A percentile compares a stretch with the other conserved stretches of the same genome.
Conservation (phyloP, 1,139 yeast species). For the Candida pseudoviswanathii region DNA sequence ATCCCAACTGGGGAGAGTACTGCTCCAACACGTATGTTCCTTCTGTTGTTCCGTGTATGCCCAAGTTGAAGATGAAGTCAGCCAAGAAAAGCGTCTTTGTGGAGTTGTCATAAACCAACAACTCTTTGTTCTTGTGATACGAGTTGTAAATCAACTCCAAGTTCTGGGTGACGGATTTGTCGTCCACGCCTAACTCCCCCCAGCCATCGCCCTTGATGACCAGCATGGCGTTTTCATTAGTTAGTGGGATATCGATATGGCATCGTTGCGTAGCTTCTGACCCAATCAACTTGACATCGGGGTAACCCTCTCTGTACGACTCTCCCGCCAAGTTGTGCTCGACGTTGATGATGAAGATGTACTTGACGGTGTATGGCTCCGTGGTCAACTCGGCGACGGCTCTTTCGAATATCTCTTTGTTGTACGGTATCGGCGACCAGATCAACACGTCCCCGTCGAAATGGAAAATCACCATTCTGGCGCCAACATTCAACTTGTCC, state of each 20-base stretch:
- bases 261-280: slow-evolving; percentile 5
- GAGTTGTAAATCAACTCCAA: slow-evolving; percentile 52
- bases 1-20: slow-evolving; percentile 42
- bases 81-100: slow-evolving; percentile 48
- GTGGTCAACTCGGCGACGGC: slow-evolving; percentile 8
- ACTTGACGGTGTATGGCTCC: slow-evolving; percentile 8
- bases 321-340: slow-evolving; percentile 12
- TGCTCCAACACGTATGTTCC: slow-evolving; percentile 21
- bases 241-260: slow-evolving; percentile 6
- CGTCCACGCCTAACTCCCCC: slow-evolving; percentile 21
- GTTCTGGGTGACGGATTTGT: slow-evolving; percentile 23
- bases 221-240: slow-evolving; percentile 7
- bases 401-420: slow-evolving; percentile 7
- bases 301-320: slow-evolving; percentile 8
- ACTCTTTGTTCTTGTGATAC: slow-evolving; percentile 49
- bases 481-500: slow-evolving; percentile 9
- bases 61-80: slow-evolving; percentile 51
- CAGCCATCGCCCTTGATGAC: slow-evolving; percentile 7
- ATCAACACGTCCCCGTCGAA: slow-evolving; percentile 9
- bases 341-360: slow-evolving; percentile 9
- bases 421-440: slow-evolving; percentile 13
- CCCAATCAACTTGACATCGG: slow-evolving; percentile 10
- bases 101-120: slow-evolving; percentile 43
- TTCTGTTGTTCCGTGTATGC: slow-evolving; percentile 13
- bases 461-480: slow-evolving; percentile 13